Evolutionary conservation across 257 asterid species (phyloP), one percentile per base, ranked within the genome.

Genomic region (Osmanthus fragrans): DNA sequence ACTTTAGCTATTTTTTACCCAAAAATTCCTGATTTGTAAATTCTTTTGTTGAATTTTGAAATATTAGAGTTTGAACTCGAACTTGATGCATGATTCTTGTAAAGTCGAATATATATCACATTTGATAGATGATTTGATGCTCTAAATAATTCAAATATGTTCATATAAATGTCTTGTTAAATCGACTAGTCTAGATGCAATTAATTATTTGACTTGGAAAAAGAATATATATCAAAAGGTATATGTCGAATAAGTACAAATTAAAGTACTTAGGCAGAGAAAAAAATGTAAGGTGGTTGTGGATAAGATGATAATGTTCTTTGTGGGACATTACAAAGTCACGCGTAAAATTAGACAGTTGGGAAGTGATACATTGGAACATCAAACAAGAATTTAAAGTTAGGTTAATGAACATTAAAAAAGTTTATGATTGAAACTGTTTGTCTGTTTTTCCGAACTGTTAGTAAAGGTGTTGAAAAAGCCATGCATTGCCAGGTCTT

Each of bases 321-420:
- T 71, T 33, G 69, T 66, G 81, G 84, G 81, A 72, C 82, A 73
- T 63, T 21, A 73, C 45, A 73, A 77, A 54, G 32, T 77, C 85
- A 81, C 82, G 85, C 82, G 70, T 51, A 73, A 33, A 81, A 73
- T 54, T 76, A 9, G 32, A 81, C 58, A 76, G 25, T 73, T 70
- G 7, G 47, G 68, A 71, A 65, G 47, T 60, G 27, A 80, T 66
- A 0, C 10, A 33, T 66, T 32, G 27, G 45, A 72, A 72, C 70
- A 79, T 73, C 74, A 19, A 11, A 63, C 18, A 67, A 6, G 9
- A 58, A 30, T 23, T 34, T 36, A 36, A 47, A 7, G 39, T 29
- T 73, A 56, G 37, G 66, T 78, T 60, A 21, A 23, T 47, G 74
- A 70, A 37, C 67, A 27, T 49, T 3, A 63, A 5, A 73, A 79